phyloP scores from a whole-genome alignment of 1,139 yeast species.

The Yamadazyma pseudoaaseri region DNA sequence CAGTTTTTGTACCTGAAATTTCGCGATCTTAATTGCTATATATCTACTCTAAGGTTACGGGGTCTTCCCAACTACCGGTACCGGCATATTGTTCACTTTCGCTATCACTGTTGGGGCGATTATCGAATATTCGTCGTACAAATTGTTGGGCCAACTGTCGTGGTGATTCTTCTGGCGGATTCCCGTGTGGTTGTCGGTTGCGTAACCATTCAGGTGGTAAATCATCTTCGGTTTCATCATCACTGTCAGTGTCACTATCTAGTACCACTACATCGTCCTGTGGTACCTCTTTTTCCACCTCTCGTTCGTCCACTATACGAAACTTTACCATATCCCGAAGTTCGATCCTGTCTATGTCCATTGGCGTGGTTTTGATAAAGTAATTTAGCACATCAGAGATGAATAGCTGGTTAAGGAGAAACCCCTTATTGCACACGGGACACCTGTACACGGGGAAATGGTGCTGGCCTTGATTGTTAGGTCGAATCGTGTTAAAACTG shows the following conservation, averaged over 20 bases:
- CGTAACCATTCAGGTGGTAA: too few relatives aligned
- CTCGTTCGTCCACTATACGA: constrained; percentile 30
- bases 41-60: constrained; percentile 18
- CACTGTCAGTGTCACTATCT: constrained; percentile 13
- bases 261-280: constrained; percentile 27
- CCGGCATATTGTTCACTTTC: constrained; percentile 14
- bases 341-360: constrained; percentile 35
- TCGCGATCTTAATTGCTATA: not conserved
- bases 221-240: not conserved
- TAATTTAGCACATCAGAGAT: constrained; percentile 44
- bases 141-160: too few relatives aligned
- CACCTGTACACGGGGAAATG: constrained; percentile 31
- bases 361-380: constrained; percentile 41
- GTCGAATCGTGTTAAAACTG: constrained; percentile 10
- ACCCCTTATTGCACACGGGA: constrained; percentile 40
- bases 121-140: too few relatives aligned
- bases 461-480: constrained; percentile 1
- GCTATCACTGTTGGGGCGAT: not conserved
- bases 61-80: constrained; percentile 42
- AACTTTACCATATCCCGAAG: constrained; percentile 36
- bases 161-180: too few relatives aligned
- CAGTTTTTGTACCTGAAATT: constrained; percentile 4
- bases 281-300: constrained; percentile 7
- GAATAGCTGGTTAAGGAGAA: constrained; percentile 33
- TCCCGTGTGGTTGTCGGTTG: too few relatives aligned